A percentile compares a stretch with the other conserved stretches of the same genome.
Evolutionary conservation across 2,329 filamentous ascomycete species (phyloP).

Genomic region (Nectriaceae sp.): DNA sequence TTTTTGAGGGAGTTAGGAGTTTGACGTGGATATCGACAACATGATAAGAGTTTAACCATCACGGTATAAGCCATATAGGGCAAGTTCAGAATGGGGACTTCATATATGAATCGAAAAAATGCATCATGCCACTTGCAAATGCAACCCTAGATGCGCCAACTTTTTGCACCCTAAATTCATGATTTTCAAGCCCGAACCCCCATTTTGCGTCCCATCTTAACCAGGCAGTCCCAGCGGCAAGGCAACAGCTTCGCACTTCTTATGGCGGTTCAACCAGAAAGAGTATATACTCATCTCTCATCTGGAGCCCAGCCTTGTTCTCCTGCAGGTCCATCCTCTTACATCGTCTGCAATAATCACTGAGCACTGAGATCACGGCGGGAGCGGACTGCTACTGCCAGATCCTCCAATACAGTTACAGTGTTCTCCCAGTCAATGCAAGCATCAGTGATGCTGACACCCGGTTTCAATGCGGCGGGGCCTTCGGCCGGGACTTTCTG

Average conservation of each 20-base stretch:
- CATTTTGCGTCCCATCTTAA: constrained; percentile 7
- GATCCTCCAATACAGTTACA: constrained; percentile 76
- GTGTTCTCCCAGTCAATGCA: constrained; percentile 94
- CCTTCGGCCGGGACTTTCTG: constrained; percentile 88
- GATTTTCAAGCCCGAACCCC: constrained; percentile 27
- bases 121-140: constrained; percentile 27
- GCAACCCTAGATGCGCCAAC: constrained; percentile 28
- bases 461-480: constrained; percentile 75
- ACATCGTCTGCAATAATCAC: constrained; percentile 34
- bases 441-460: constrained; percentile 92
- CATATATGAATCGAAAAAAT: too few relatives aligned
- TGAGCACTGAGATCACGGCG: constrained; percentile 59
- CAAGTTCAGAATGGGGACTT: too few relatives aligned
- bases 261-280: constrained; percentile 7
- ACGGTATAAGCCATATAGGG: constrained; percentile 13
- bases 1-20: background rate
- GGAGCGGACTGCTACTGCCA: constrained; percentile 80
- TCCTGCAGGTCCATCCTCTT: constrained; percentile 14
- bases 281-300: constrained; percentile 9
- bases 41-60: constrained; percentile 5
- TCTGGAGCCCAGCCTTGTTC: too few relatives aligned
- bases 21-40: constrained; percentile 7
- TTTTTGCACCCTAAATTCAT: constrained; percentile 19
- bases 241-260: constrained; percentile 4
- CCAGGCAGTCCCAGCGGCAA: constrained; percentile 1